Conservation (phyloP, 2,329 filamentous ascomycete genomes). For the Penicillium sumatraense region DNA sequence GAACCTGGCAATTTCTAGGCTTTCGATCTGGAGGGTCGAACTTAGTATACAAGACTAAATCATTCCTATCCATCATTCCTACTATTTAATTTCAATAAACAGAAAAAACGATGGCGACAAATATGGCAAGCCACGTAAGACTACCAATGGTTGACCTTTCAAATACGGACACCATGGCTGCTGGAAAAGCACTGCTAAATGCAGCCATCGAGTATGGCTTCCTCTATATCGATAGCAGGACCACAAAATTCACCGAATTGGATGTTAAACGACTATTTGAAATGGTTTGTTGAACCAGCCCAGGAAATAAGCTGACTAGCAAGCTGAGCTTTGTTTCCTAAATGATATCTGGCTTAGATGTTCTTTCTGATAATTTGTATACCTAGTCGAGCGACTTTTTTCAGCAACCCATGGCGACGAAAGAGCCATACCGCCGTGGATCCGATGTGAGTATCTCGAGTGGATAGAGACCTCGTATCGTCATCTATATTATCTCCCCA, state of each 20-base stretch:
- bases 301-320: no score
- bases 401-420: background rate
- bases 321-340: no score
- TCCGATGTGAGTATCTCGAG: background rate
- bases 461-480: background rate
- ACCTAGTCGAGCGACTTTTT: constrained; percentile 9
- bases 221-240: constrained; percentile 11
- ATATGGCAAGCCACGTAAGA: constrained; percentile 2
- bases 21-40: no score
- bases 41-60: no score
- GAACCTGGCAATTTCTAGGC: no score
- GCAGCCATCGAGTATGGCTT: constrained; percentile 8
- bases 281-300: constrained; percentile 1
- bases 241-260: background rate
- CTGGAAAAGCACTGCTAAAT: constrained; percentile 5
- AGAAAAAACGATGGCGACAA: background rate
- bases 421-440: constrained; percentile 2
- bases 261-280: constrained; percentile 5
- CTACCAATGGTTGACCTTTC: constrained; percentile 12
- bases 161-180: background rate
- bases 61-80: no score
- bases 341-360: background rate
- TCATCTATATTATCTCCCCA: background rate
- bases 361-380: background rate
- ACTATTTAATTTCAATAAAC: no score